Conservation (phyloP, 2,329 filamentous ascomycete species). For the Colletotrichum chrysophilum region DNA sequence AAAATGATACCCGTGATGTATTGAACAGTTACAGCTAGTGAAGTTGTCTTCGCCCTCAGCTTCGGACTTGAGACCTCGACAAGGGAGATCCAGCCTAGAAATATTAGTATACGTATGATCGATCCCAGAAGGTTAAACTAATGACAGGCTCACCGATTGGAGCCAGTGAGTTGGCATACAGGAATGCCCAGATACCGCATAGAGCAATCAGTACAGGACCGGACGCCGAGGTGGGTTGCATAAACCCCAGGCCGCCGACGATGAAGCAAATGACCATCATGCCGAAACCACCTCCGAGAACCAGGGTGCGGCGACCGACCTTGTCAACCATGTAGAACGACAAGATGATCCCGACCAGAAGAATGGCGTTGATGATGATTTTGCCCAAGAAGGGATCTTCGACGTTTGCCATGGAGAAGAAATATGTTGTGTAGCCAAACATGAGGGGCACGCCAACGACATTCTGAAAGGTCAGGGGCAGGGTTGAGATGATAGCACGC, state of each 20-base stretch:
- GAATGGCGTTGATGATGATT: slow-evolving; percentile 15
- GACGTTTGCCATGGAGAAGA: slow-evolving; percentile 26
- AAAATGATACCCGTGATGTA: background rate
- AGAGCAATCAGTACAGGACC: slow-evolving; percentile 22
- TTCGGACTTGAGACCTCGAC: background rate
- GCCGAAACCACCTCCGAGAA: background rate
- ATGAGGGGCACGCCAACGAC: slow-evolving; percentile 27
- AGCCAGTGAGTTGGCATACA: background rate
- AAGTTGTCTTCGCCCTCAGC: background rate
- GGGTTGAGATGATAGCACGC: background rate
- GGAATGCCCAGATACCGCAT: background rate
- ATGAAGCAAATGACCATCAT: background rate
- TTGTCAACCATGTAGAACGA: slow-evolving; percentile 24
- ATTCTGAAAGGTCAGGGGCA: slow-evolving; percentile 18
- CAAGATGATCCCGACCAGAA: slow-evolving; percentile 20
- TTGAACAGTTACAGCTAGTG: background rate
- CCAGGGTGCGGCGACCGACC: slow-evolving; percentile 16
- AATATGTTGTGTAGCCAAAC: slow-evolving; percentile 28
- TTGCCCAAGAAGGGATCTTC: slow-evolving; percentile 27
- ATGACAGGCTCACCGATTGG: background rate
- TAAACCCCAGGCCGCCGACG: background rate
- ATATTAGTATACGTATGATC: background rate
- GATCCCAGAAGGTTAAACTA: background rate
- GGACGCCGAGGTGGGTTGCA: background rate
- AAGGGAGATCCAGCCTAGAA: background rate